Evolutionary conservation across 257 asterid genomes (phyloP).

Genomic region (Forsythia viridissima): DNA sequence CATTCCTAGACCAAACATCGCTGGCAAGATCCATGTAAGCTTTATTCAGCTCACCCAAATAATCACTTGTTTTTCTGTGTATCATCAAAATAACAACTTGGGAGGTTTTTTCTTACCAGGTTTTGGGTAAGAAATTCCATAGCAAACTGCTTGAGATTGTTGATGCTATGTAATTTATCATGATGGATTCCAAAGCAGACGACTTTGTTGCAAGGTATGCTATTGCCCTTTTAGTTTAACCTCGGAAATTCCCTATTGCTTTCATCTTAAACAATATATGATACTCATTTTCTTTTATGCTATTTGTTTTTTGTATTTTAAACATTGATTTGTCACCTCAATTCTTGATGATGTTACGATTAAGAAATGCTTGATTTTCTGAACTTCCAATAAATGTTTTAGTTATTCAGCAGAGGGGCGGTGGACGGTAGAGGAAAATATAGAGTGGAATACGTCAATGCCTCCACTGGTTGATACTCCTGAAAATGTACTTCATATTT

Average conservation of each 20-base stretch:
- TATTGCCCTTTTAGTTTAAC: neutral
- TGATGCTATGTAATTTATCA: too few relatives aligned
- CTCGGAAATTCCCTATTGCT: too few relatives aligned
- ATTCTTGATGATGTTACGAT: neutral
- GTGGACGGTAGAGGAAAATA: slow-evolving; percentile 65
- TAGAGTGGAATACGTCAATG: slow-evolving; percentile 75
- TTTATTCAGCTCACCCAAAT: neutral
- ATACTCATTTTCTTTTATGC: too few relatives aligned
- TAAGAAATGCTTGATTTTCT: neutral
- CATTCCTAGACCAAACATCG: slow-evolving; percentile 93
- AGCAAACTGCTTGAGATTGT: slow-evolving; percentile 74
- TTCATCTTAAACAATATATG: too few relatives aligned
- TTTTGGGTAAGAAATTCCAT: slow-evolving; percentile 83
- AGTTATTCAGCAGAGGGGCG: slow-evolving; percentile 74
- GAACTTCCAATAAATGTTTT: slow-evolving; percentile 16
- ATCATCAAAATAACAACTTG: neutral
- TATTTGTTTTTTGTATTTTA: too few relatives aligned
- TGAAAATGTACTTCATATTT: slow-evolving; percentile 58
- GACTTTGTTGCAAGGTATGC: slow-evolving; percentile 77
- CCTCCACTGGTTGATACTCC: slow-evolving; percentile 62
- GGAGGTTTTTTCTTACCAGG: slow-evolving; percentile 39
- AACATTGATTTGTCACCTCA: neutral
- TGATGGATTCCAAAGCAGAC: slow-evolving; percentile 50
- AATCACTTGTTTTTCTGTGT: too few relatives aligned
- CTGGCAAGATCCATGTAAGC: slow-evolving; percentile 83